A percentile compares a stretch with the other conserved stretches of the same genome.
Conservation (phyloP, 805 yeast genomes). For the Suhomyces sp. region DNA sequence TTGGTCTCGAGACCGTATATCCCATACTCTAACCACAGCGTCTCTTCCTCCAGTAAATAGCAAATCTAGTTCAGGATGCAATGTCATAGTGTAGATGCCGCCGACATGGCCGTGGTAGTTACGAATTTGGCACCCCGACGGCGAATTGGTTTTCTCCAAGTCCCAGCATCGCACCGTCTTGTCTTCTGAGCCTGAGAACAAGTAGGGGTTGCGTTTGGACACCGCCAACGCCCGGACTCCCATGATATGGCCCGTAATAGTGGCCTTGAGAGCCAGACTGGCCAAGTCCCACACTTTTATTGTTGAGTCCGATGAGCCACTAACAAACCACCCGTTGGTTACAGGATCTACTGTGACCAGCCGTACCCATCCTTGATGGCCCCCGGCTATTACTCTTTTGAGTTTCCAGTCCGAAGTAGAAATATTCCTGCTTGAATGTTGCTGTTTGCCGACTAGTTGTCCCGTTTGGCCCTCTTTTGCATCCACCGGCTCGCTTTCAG, state of each 20-base stretch:
- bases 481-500: background rate
- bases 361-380: conserved; percentile 93
- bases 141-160: conserved; percentile 73
- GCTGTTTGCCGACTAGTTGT: background rate
- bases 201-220: conserved; percentile 75
- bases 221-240: conserved; percentile 74
- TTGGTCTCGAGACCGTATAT: conserved; percentile 73
- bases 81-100: conserved; percentile 76
- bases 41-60: conserved; percentile 89
- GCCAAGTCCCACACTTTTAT: conserved; percentile 92
- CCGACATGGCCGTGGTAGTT: conserved; percentile 94
- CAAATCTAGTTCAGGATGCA: conserved; percentile 85
- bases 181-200: conserved; percentile 92
- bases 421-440: background rate
- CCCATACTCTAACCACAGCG: conserved; percentile 87
- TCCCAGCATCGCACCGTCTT: conserved; percentile 95
- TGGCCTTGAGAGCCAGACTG: conserved; percentile 60
- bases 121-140: conserved; percentile 52
- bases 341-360: conserved; percentile 76
- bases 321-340: conserved; percentile 83
- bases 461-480: background rate
- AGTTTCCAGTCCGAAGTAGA: conserved; percentile 54
- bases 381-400: conserved; percentile 66
- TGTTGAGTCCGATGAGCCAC: conserved; percentile 87
- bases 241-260: conserved; percentile 90